Percentiles rank a stretch among this genome's conserved stretches.
phyloP scores from a whole-genome alignment of 768 basidiomycete genomes.

The Mycena haematopus region DNA sequence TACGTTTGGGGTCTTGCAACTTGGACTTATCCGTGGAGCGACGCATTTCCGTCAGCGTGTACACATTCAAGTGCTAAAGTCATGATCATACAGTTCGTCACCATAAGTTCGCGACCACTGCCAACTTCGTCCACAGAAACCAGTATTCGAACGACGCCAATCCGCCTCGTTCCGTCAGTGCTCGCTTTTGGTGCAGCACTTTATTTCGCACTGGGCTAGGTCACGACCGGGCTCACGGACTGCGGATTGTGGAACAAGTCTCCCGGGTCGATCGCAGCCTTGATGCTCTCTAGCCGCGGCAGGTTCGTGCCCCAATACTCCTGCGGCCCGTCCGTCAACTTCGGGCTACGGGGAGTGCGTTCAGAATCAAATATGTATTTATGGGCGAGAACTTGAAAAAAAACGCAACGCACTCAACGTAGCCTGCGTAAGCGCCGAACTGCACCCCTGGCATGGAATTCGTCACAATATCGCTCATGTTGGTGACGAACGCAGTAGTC shows the following conservation, averaged over 20 bases:
- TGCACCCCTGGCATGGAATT: constrained; percentile 23
- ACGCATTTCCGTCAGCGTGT: too few species aligned
- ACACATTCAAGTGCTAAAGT: too few species aligned
- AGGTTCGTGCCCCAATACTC: constrained; percentile 29
- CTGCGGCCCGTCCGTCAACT: constrained; percentile 17
- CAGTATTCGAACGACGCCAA: too few species aligned
- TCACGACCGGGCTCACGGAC: too few species aligned
- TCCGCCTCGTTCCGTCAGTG: not conserved
- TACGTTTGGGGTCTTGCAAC: too few species aligned
- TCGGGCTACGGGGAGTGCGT: constrained; percentile 1
- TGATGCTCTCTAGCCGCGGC: constrained; percentile 21
- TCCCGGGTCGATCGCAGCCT: constrained; percentile 19
- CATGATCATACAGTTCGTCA: too few species aligned
- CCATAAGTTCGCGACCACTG: not conserved
- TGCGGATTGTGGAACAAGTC: constrained; percentile 30
- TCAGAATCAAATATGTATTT: too few species aligned
- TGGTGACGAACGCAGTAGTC: constrained; percentile 18
- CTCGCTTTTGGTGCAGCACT: too few species aligned
- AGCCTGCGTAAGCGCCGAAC: constrained; percentile 30
- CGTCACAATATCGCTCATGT: constrained; percentile 21
- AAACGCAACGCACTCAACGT: constrained; percentile 32
- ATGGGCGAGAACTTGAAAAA: too few species aligned
- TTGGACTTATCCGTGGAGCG: too few species aligned
- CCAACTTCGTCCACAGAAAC: not conserved
- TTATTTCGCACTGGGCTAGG: not conserved